Percentiles rank a stretch among this genome's conserved stretches.
Evolutionary conservation across 2,329 filamentous ascomycete genomes (phyloP).

Genomic region (Tolypocladium ovalisporum): DNA sequence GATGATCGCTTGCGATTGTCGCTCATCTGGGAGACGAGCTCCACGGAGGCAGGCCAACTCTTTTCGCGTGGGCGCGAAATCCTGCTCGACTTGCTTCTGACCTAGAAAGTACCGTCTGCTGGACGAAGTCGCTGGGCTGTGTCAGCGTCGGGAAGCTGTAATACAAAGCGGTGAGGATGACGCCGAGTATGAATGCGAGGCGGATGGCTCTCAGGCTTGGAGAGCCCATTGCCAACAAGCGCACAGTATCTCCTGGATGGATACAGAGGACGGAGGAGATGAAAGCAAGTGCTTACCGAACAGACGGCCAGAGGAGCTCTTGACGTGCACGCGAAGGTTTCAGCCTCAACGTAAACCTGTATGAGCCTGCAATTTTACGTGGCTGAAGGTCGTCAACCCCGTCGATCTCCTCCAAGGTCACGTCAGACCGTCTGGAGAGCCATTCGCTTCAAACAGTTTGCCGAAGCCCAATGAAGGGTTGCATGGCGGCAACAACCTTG

Average conservation of each 20-base stretch:
- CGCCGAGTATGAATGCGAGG: not conserved
- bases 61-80: conserved; percentile 3
- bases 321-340: no score
- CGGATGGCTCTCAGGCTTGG: not conserved
- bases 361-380: no score
- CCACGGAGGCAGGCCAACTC: conserved; percentile 6
- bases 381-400: not conserved
- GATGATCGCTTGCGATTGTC: not conserved
- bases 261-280: not conserved
- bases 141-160: not conserved
- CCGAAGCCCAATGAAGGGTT: no score
- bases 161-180: not conserved
- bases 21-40: not conserved
- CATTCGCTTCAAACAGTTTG: no score
- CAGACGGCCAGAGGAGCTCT: no score
- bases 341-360: no score
- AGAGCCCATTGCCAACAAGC: not conserved
- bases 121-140: conserved; percentile 1
- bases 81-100: conserved; percentile 5
- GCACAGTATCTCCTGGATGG: not conserved
- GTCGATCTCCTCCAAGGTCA: no score
- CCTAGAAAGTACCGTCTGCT: conserved; percentile 3
- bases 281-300: not conserved
- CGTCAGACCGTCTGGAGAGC: no score
- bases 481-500: no score